These are phyloP conservation scores for Sungouiella thailandica DNA, from an alignment of 805 yeast species.

Conservation along the genomic window DNA sequence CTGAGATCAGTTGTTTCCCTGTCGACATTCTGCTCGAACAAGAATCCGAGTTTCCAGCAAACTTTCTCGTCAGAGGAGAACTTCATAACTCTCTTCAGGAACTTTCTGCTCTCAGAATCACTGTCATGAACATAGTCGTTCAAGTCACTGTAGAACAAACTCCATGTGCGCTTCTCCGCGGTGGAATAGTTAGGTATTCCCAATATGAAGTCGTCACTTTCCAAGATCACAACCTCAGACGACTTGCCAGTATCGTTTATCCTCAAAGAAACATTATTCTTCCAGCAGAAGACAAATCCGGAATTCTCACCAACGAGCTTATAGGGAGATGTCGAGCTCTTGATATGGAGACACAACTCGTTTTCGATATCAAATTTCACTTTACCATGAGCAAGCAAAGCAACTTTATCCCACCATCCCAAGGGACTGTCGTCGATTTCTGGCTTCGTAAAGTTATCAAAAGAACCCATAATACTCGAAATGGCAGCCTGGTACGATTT, in stretches of 20 bases:
- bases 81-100: conserved; percentile 45
- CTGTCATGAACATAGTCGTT: conserved; percentile 12
- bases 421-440: conserved; percentile 40
- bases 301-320: conserved; percentile 51
- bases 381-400: conserved; percentile 51
- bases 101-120: conserved; percentile 27
- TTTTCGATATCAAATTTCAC: conserved; percentile 43
- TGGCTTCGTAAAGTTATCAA: conserved; percentile 43
- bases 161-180: conserved; percentile 33
- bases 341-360: conserved; percentile 59
- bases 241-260: conserved; percentile 49
- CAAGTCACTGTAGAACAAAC: conserved; percentile 26
- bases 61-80: conserved; percentile 58
- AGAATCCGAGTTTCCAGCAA: conserved; percentile 70
- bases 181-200: conserved; percentile 49
- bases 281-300: conserved; percentile 65
- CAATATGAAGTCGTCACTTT: conserved; percentile 52
- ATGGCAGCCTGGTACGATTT: conserved; percentile 58
- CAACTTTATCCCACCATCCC: conserved; percentile 51
- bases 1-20: conserved; percentile 26
- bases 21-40: conserved; percentile 60
- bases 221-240: conserved; percentile 47
- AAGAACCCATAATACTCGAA: conserved; percentile 41
- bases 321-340: conserved; percentile 57
- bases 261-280: conserved; percentile 44